Base-by-base conservation (phyloP, 495 filamentous ascomycete species). In the Trichocladium uniseriatum region DNA sequence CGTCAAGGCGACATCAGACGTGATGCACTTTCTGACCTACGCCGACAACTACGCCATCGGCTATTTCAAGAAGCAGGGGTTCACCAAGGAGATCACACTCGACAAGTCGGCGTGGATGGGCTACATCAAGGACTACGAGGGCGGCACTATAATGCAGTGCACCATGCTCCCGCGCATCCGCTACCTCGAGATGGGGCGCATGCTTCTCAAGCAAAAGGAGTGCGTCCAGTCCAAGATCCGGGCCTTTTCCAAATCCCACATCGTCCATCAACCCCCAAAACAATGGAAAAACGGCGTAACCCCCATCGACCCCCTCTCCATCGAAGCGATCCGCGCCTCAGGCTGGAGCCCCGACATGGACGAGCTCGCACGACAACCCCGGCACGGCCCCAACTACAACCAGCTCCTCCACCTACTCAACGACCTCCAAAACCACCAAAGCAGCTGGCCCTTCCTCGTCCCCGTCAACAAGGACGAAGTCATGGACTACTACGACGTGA, bases 101-200 rank as follows among this genome's bases (percentile, higher is more conserved):
- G 87, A 90, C 38, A 84, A 80, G 60, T 79, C 83, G 7, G 82
- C 87, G 15, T 98, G 92, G 92, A 98, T 97, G 94, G 92, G 92
- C 24, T 98, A 96, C 62, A 98, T 98, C 66, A 98, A 98, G 67
- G 92, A 98, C 66, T 98, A 98, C 66, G 92, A 98, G 69, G 92
- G 92, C 24, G 92, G 92, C 37, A 98, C 92, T 0, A 95, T 98
- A 55, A 98, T 98, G 92, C 92, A 98, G 68, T 98, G 92, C 65
- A 85, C 84, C 39, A 97, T 98, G 92, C 77, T 98, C 22, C 92
- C 92, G 3, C 83, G 81, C 51, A 90, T 96, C 46, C 86, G 94
- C 45, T 98, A 97, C 66, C 80, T 98, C 1, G 92, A 98, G 67
- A 75, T 80, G 60, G 82, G 85, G n/a, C 84, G 89, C 48, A 95